Evolutionary conservation across 345 rosid species (phyloP), one percentile per base, ranked within the genome.

Genomic region (Erodium maritimum): DNA sequence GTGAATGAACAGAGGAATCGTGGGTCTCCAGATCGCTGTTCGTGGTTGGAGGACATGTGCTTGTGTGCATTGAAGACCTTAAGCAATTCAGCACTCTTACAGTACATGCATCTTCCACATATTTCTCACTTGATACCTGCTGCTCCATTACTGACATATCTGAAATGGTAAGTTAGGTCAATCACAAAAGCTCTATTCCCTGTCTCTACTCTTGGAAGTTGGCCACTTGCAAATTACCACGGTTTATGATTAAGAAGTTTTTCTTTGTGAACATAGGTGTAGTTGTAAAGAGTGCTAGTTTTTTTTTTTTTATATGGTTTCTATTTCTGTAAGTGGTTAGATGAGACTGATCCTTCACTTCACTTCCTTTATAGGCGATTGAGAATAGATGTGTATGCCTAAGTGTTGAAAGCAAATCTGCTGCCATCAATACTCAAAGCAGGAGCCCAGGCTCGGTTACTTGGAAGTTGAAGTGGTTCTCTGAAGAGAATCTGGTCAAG

Each of bases 21-120:
- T 86, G 99, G 99, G 62, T 75, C 60, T 63, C 73, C 50, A 77
- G 96, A 72, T 88, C 99, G 21, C 64, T 93, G 55, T 83, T 93
- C 75, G 79, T 93, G 58, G 79, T 73, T 53, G 75, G 77, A 71
- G 81, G 73, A 57, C 75, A 79, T 59, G 62, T 89, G 63, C 73
- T 86, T 65, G 61, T 93, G 56, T 93, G 99, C 62, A 23, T 54
- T 34, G 99, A 93, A 77, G 95, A 89, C 69, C 76, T 93, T 54
- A 75, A 19, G 71, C 85, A 52, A 79, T 87, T 93, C 62, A 67
- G 79, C 66, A 70, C 79, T 62, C 67, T 69, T 64, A 69, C 75
- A 29, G 19, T 63, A 50, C 65, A 63, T 66, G 71, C 68, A 55
- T 75, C 77, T 63, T 79, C 77, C 65, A 80, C 87, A 45, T 91